Conservation (phyloP, 2,329 filamentous ascomycete genomes). For the Trichophaea hybrida region DNA sequence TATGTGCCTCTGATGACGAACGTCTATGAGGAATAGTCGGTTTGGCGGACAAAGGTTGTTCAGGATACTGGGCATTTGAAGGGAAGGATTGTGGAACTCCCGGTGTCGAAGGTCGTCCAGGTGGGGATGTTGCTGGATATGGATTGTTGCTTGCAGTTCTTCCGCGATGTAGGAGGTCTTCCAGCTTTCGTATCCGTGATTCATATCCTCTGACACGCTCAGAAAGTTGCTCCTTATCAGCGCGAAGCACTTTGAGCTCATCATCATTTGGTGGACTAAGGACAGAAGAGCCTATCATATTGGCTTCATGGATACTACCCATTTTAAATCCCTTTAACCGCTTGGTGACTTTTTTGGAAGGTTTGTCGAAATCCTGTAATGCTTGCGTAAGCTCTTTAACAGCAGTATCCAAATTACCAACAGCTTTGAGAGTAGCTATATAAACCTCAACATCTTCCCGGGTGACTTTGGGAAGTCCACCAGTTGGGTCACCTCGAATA, state of each 20-base stretch:
- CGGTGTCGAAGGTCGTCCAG: neutral
- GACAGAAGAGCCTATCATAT: constrained; percentile 71
- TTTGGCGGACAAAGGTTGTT: neutral
- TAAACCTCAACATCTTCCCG: constrained; percentile 67
- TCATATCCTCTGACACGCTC: constrained; percentile 67
- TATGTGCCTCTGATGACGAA: constrained; percentile 1
- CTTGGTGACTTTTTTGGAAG: constrained; percentile 52
- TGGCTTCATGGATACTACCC: constrained; percentile 84
- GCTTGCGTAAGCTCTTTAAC: constrained; percentile 60
- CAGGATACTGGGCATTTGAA: neutral
- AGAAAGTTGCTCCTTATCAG: constrained; percentile 63
- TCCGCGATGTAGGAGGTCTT: constrained; percentile 70
- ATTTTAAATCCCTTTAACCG: constrained; percentile 55
- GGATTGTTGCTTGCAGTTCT: constrained; percentile 10
- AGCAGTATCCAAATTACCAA: constrained; percentile 51
- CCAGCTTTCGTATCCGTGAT: constrained; percentile 76
- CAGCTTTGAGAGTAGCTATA: constrained; percentile 48
- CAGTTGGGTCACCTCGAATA: constrained; percentile 40
- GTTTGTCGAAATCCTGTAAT: constrained; percentile 62
- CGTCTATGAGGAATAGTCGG: neutral
- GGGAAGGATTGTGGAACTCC: constrained; percentile 9
- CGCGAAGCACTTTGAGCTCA: constrained; percentile 53
- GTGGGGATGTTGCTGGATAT: neutral
- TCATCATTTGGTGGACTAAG: constrained; percentile 81
- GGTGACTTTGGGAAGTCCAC: constrained; percentile 58